Evolutionary conservation across 2,329 filamentous ascomycete genomes (phyloP).

Genomic region (Sporothrix humicola): DNA sequence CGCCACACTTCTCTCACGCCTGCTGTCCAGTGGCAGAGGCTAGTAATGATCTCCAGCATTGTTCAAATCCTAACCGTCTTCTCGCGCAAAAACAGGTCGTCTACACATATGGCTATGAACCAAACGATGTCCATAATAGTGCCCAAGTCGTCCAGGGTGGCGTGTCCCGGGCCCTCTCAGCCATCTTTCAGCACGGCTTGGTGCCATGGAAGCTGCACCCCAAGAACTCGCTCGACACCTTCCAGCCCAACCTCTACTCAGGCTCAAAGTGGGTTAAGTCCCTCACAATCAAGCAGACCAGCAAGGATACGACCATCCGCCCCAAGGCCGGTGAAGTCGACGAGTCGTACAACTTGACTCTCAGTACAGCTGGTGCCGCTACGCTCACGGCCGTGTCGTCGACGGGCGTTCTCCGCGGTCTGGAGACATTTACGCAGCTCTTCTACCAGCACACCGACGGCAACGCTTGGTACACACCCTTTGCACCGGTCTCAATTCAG

Average conservation of each 20-base stretch:
- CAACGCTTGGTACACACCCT: constrained; percentile 66
- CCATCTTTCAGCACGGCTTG: constrained; percentile 71
- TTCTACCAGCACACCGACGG: constrained; percentile 73
- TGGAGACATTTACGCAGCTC: constrained; percentile 79
- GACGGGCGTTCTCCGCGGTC: constrained; percentile 71
- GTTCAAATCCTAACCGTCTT: constrained; percentile 30
- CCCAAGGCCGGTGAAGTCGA: constrained; percentile 69
- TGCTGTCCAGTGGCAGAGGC: constrained; percentile 32
- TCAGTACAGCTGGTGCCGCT: constrained; percentile 64
- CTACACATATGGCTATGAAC: constrained; percentile 54
- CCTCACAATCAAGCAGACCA: constrained; percentile 68
- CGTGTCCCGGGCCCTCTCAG: constrained; percentile 64
- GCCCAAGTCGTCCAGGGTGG: constrained; percentile 61
- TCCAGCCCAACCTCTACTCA: constrained; percentile 62
- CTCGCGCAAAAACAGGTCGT: constrained; percentile 50
- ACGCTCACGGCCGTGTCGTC: constrained; percentile 69
- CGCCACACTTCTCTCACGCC: not conserved
- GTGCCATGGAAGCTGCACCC: constrained; percentile 79
- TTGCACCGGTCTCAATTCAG: constrained; percentile 72
- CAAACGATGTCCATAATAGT: constrained; percentile 52
- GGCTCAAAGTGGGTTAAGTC: constrained; percentile 58
- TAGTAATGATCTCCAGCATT: not conserved
- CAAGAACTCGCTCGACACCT: constrained; percentile 60
- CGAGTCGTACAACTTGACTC: constrained; percentile 73
- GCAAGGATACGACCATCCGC: constrained; percentile 58